A percentile compares a stretch with the other conserved stretches of the same genome.
Conservation (phyloP, 2,329 filamentous ascomycete species). For the Didymella pinodella region DNA sequence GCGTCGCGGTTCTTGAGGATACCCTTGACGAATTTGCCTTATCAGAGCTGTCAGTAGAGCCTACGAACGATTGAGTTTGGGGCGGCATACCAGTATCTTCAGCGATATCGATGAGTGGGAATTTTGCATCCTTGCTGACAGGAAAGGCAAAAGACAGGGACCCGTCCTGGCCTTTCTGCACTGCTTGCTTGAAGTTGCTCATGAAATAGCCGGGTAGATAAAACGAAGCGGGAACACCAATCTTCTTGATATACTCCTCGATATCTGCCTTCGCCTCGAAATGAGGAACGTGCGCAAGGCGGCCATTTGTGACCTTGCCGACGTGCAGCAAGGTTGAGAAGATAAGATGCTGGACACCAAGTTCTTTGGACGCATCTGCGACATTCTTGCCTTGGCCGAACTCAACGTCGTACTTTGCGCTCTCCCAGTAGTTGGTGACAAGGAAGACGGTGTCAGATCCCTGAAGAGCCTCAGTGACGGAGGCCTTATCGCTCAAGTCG, state of each 20-base stretch:
- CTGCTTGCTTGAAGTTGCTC: constrained; percentile 53
- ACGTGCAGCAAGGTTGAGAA: constrained; percentile 34
- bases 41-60: constrained; percentile 3
- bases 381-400: constrained; percentile 34
- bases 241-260: constrained; percentile 62
- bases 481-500: constrained; percentile 52
- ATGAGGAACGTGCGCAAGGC: constrained; percentile 52
- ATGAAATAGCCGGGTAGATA: constrained; percentile 64
- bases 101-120: constrained; percentile 56
- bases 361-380: constrained; percentile 28
- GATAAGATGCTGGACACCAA: constrained; percentile 31
- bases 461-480: constrained; percentile 53
- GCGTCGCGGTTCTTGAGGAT: constrained; percentile 23
- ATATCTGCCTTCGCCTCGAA: constrained; percentile 66
- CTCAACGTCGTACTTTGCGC: constrained; percentile 24
- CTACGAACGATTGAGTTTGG: background rate
- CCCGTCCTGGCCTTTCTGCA: constrained; percentile 30
- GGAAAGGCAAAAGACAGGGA: constrained; percentile 25
- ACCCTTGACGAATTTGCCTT: constrained; percentile 41
- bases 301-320: constrained; percentile 38
- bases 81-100: constrained; percentile 55
- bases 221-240: constrained; percentile 52
- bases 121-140: constrained; percentile 23
- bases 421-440: constrained; percentile 51
- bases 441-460: constrained; percentile 60